Percentiles rank a stretch among this genome's conserved stretches.
phyloP scores from a whole-genome alignment of 306 rosid genomes.

The Fragaria vesca region DNA sequence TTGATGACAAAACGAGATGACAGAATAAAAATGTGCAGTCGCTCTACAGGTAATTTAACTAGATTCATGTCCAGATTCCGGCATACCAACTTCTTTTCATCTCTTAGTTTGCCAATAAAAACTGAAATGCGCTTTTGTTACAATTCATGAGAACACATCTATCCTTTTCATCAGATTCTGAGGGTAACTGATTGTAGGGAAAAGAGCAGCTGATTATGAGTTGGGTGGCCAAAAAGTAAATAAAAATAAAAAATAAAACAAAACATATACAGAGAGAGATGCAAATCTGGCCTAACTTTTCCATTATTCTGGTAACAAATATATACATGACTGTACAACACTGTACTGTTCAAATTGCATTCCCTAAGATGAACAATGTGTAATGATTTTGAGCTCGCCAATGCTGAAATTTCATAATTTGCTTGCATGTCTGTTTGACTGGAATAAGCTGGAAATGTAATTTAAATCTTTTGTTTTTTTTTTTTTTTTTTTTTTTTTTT shows the following conservation, averaged over 20 bases:
- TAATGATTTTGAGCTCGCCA: neutral
- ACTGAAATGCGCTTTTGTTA: neutral
- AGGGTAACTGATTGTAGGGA: neutral
- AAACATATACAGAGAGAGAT: neutral
- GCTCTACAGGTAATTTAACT: neutral
- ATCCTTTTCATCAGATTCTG: neutral
- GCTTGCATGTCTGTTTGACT: conserved; percentile 13
- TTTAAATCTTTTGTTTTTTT: too few relatives aligned
- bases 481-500: too few relatives aligned
- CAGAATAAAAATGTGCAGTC: too few relatives aligned
- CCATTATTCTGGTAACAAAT: neutral
- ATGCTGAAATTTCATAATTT: conserved; percentile 13
- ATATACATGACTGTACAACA: conserved; percentile 3
- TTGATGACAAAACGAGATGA: too few relatives aligned
- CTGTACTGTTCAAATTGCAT: neutral
- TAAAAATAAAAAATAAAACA: neutral
- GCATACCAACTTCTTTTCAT: neutral
- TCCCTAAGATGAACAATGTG: neutral
- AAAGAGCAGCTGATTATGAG: neutral
- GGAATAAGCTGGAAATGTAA: conserved; percentile 23
- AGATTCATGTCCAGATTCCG: neutral
- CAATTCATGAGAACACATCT: neutral
- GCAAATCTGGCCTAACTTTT: neutral
- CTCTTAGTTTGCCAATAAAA: neutral
- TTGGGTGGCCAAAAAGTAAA: neutral